These are phyloP conservation scores for Geotrichum restrictum DNA, from an alignment of 1,139 yeast genomes.

Conservation along the genomic window DNA sequence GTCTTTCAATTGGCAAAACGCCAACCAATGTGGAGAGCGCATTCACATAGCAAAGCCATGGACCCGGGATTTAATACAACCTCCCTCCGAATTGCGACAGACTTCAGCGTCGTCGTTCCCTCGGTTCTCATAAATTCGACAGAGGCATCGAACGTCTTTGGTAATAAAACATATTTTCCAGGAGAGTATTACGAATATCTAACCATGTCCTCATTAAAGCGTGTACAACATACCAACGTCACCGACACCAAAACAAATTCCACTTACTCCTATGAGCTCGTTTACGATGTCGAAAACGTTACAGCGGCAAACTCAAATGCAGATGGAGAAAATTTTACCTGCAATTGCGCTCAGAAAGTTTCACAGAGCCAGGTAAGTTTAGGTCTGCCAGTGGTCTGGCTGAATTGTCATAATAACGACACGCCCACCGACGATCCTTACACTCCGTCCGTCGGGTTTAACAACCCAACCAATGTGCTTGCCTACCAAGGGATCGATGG, in stretches of 20 bases:
- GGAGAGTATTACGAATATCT: constrained; percentile 1
- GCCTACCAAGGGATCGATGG: constrained; percentile 3
- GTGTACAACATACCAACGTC: too few species aligned
- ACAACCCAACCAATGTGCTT: background rate
- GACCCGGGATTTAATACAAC: background rate
- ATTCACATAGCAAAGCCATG: too few species aligned
- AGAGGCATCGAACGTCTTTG: background rate
- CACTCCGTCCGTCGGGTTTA: background rate
- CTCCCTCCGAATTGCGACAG: background rate
- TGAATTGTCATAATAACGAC: background rate
- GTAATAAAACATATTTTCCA: constrained; percentile 1
- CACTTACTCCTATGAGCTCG: background rate
- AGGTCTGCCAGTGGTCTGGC: background rate
- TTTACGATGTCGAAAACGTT: background rate
- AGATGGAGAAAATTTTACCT: background rate
- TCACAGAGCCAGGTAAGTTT: background rate
- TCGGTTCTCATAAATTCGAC: background rate
- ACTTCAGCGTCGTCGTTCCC: background rate
- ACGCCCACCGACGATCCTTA: background rate
- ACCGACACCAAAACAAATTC: background rate
- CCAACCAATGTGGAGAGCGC: too few species aligned
- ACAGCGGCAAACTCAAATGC: background rate
- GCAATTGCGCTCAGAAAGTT: constrained; percentile 5
- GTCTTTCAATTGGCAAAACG: too few species aligned
- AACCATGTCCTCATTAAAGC: too few species aligned